A percentile compares a stretch with the other conserved stretches of the same genome.
Evolutionary conservation across 306 rosid species (phyloP).

Genomic region (Cotoneaster glaucophyllus): DNA sequence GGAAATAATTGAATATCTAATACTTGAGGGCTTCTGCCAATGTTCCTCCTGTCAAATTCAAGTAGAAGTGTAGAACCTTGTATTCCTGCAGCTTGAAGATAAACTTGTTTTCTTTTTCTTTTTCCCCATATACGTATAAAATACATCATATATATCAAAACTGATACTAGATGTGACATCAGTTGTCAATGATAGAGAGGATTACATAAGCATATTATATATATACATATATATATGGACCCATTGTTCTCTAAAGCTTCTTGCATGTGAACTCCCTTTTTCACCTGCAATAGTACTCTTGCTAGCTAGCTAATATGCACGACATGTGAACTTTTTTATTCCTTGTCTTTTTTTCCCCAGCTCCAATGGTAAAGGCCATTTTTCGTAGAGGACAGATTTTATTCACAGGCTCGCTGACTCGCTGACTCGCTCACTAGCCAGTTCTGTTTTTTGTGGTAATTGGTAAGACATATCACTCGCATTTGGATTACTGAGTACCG

Average conservation of each 20-base stretch:
- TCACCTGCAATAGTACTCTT: neutral
- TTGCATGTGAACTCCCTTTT: neutral
- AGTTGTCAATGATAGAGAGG: neutral
- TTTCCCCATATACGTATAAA: neutral
- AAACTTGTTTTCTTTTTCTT: neutral
- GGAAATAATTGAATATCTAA: neutral
- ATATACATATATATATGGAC: neutral
- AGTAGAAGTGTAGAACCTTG: neutral
- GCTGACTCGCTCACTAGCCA: too few relatives aligned
- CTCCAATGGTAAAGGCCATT: neutral
- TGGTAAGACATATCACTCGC: neutral
- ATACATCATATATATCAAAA: neutral
- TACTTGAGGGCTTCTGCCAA: neutral
- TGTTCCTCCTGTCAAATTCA: neutral
- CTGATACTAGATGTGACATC: neutral
- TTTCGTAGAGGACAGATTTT: neutral
- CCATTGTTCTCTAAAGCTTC: neutral
- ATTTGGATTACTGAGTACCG: neutral
- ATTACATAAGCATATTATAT: too few relatives aligned
- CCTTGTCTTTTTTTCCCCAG: neutral
- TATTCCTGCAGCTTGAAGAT: neutral
- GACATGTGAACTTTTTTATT: neutral
- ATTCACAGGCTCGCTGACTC: neutral
- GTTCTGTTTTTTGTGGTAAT: too few relatives aligned
- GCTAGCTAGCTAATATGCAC: neutral